Conservation (phyloP, 169 alveolate species). For the Eimeria necatrix region DNA sequence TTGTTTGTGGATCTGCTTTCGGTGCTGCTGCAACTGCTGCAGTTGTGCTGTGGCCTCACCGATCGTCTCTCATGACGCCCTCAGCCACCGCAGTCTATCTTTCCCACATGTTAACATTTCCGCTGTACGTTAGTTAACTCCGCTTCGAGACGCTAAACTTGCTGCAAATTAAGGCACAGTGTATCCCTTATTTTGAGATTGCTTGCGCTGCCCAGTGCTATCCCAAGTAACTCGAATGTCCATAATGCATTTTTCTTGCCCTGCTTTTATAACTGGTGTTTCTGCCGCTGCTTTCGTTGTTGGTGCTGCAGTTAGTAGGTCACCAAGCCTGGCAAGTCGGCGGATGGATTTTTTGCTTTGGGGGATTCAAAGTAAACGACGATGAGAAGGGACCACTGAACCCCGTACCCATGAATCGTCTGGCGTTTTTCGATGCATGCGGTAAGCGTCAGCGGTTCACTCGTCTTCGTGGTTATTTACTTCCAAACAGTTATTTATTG, state of each 20-base stretch:
- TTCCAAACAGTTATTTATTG: too few relatives aligned
- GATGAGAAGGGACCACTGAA: slow-evolving; percentile 24
- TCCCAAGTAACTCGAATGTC: too few relatives aligned
- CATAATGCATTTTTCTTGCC: too few relatives aligned
- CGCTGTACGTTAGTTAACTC: slow-evolving; percentile 3
- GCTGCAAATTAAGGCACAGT: too few relatives aligned
- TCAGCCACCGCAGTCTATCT: slow-evolving; percentile 45
- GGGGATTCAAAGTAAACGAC: slow-evolving; percentile 46
- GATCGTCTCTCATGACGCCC: slow-evolving; percentile 41
- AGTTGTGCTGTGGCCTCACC: slow-evolving; percentile 68
- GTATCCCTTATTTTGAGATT: too few relatives aligned
- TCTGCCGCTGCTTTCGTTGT: not conserved
- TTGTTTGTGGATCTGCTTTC: not conserved
- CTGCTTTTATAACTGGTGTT: too few relatives aligned
- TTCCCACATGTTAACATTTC: slow-evolving; percentile 46
- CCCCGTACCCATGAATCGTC: slow-evolving; percentile 6
- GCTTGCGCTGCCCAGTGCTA: too few relatives aligned
- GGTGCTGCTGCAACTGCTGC: not conserved
- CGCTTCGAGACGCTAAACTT: not conserved
- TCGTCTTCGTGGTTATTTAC: too few relatives aligned
- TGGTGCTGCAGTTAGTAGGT: slow-evolving; percentile 56
- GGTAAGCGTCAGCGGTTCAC: not conserved
- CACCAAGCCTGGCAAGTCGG: slow-evolving; percentile 77
- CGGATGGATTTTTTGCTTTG: slow-evolving; percentile 41
- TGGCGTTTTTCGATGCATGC: slow-evolving; percentile 51